These are phyloP conservation scores for Neoarthrinium moseri DNA, from an alignment of 2,329 filamentous ascomycete genomes.

Conservation along the genomic window DNA sequence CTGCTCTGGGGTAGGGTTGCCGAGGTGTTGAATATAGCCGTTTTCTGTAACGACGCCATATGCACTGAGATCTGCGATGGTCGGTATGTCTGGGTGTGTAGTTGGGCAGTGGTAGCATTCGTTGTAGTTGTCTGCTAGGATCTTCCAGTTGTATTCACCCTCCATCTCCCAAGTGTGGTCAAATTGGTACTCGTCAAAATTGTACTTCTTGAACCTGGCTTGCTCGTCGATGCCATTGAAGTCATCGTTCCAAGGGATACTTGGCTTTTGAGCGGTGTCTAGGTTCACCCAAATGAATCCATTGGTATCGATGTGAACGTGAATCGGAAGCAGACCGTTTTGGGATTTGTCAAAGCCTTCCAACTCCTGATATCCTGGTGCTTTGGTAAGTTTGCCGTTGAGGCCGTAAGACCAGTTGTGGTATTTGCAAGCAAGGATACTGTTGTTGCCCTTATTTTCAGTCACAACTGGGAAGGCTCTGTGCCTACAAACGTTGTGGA, in stretches of 20 bases:
- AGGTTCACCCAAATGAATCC: constrained; percentile 61
- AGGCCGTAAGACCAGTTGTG: constrained; percentile 63
- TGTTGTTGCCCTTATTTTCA: constrained; percentile 47
- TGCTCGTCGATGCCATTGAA: constrained; percentile 33
- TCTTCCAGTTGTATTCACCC: constrained; percentile 43
- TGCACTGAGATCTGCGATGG: constrained; percentile 22
- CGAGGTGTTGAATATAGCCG: constrained; percentile 50
- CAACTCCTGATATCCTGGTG: constrained; percentile 56
- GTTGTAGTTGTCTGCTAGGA: constrained; percentile 48
- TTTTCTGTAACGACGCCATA: constrained; percentile 51
- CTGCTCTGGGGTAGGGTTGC: constrained; percentile 45
- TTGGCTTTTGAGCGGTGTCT: constrained; percentile 20
- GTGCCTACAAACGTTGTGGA: constrained; percentile 64
- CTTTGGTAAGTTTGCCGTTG: constrained; percentile 56
- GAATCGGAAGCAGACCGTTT: constrained; percentile 56
- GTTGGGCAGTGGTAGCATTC: constrained; percentile 51
- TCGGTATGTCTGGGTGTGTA: constrained; percentile 44
- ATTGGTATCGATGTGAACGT: constrained; percentile 49
- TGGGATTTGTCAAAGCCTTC: constrained; percentile 54
- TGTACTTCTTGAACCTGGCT: constrained; percentile 29
- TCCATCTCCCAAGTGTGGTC: constrained; percentile 40
- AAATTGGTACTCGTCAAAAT: constrained; percentile 40
- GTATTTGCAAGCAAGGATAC: constrained; percentile 58
- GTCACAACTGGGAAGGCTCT: constrained; percentile 58
- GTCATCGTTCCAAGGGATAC: constrained; percentile 38